Percentiles rank a stretch among this genome's conserved stretches.
phyloP scores from a whole-genome alignment of 192 early-diverging fungal species.

The Spizellomyces sp. region DNA sequence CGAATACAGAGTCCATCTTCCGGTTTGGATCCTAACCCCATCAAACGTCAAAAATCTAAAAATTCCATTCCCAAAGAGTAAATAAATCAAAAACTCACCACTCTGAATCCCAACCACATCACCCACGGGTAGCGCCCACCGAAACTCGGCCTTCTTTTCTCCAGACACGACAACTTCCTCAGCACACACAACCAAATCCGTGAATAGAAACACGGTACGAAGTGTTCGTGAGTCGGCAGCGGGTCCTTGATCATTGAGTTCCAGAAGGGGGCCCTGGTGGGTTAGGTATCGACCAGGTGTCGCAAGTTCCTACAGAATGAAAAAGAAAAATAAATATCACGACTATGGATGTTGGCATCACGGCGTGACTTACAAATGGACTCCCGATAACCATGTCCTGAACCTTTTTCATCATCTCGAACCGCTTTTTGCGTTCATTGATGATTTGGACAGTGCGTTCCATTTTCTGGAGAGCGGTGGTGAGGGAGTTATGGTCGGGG shows the following conservation, averaged over 20 bases:
- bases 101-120: conserved; percentile 14
- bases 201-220: conserved; percentile 20
- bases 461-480: conserved; percentile 8
- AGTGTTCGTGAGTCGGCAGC: not conserved
- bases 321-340: not conserved
- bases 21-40: too few species aligned
- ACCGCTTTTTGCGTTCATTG: conserved; percentile 26
- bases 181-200: conserved; percentile 16
- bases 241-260: conserved; percentile 7
- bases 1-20: not conserved
- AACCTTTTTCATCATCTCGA: conserved; percentile 22
- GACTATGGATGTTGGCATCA: not conserved
- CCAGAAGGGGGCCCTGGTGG: conserved; percentile 7
- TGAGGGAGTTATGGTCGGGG: conserved; percentile 18
- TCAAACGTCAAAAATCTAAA: too few species aligned
- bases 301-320: conserved; percentile 4
- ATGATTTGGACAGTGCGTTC: conserved; percentile 23
- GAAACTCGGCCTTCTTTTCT: not conserved
- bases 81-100: not conserved
- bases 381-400: conserved; percentile 12
- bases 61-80: too few species aligned
- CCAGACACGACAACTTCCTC: not conserved
- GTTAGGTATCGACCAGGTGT: conserved; percentile 8
- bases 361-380: conserved; percentile 14
- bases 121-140: conserved; percentile 18